Evolutionary conservation across 2,329 filamentous ascomycete genomes (phyloP).

Genomic region (Talaromyces piceae): DNA sequence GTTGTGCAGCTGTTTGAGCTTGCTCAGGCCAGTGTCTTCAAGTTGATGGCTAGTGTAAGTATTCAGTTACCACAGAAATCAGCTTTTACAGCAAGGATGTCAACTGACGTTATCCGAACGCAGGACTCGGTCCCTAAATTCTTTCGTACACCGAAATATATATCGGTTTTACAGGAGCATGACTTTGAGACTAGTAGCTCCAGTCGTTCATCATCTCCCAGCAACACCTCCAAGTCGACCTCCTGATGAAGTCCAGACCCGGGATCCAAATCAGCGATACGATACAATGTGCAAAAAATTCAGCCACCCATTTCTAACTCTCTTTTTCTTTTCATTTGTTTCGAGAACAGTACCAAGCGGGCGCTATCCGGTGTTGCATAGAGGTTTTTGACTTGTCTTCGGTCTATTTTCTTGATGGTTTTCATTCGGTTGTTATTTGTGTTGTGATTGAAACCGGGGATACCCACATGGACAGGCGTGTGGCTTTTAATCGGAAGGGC

Average conservation of each 20-base stretch:
- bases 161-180: conserved; percentile 51
- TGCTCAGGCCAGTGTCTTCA: conserved; percentile 91
- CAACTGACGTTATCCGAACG: conserved; percentile 8
- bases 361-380: neutral
- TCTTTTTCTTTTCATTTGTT: neutral
- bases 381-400: neutral
- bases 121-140: conserved; percentile 61
- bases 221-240: neutral
- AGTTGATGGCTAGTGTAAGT: conserved; percentile 97
- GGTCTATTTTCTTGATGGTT: neutral
- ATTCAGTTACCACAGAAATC: neutral
- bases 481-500: neutral
- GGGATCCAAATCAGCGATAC: neutral
- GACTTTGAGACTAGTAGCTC: conserved; percentile 40
- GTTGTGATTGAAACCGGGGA: neutral
- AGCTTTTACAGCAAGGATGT: conserved; percentile 3
- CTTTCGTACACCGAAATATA: conserved; percentile 55
- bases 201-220: conserved; percentile 3
- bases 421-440: neutral
- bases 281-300: neutral
- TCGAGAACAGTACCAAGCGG: neutral
- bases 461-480: neutral
- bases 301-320: neutral
- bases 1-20: conserved; percentile 86
- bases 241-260: neutral